Conservation (phyloP, 164 flowering plant species). For the Euptelea pleiosperma region DNA sequence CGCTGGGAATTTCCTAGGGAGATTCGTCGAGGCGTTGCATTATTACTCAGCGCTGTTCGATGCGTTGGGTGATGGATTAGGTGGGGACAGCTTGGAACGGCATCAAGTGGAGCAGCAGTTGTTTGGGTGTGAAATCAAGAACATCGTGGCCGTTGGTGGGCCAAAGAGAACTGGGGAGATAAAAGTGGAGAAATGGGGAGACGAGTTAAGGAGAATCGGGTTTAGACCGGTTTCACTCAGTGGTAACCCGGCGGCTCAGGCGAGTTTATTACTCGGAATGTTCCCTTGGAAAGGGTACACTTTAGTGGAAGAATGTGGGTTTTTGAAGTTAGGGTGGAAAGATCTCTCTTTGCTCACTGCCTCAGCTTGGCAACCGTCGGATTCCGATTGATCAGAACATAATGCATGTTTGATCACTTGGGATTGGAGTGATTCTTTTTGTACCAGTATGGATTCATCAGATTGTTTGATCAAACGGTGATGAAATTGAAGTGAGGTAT, state of each 20-base stretch:
- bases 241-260: constrained; percentile 86
- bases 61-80: constrained; percentile 73
- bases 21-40: constrained; percentile 89
- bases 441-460: no score
- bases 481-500: no score
- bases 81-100: constrained; percentile 51
- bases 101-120: constrained; percentile 81
- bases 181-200: constrained; percentile 80
- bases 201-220: constrained; percentile 62
- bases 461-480: no score
- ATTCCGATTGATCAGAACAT: no score
- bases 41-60: constrained; percentile 93
- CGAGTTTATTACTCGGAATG: constrained; percentile 74
- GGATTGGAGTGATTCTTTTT: no score
- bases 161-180: constrained; percentile 77
- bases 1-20: constrained; percentile 58
- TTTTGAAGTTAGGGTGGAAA: constrained; percentile 89
- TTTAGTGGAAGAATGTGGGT: constrained; percentile 74
- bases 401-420: no score
- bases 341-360: constrained; percentile 86
- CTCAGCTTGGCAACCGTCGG: constrained; percentile 80
- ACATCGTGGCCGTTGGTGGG: constrained; percentile 82
- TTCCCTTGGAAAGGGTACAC: constrained; percentile 89
- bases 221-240: constrained; percentile 65
- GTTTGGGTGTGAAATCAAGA: constrained; percentile 80